A percentile compares a stretch with the other conserved stretches of the same genome.
These are phyloP conservation scores for Alternaria novae-zelandiae DNA, from an alignment of 2,329 filamentous ascomycete species.

Conservation along the genomic window DNA sequence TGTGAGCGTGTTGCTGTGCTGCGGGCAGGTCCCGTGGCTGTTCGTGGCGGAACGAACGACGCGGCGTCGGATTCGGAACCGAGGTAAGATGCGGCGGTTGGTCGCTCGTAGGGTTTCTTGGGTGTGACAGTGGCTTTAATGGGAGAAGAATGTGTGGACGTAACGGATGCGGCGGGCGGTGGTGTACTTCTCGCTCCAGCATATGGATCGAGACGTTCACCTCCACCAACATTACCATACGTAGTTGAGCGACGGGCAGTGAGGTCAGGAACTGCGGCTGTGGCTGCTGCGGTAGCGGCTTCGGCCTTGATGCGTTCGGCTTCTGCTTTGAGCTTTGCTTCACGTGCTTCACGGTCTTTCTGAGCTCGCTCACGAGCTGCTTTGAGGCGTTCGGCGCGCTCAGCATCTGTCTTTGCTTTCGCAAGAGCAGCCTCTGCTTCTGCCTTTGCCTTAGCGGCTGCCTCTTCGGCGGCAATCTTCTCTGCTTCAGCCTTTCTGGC, in stretches of 20 bases:
- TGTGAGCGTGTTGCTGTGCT: constrained; percentile 36
- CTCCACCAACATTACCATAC: constrained; percentile 59
- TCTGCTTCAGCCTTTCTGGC: constrained; percentile 47
- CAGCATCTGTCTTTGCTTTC: constrained; percentile 43
- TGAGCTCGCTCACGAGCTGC: constrained; percentile 49
- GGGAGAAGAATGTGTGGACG: constrained; percentile 48
- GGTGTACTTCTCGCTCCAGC: constrained; percentile 61
- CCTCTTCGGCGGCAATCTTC: constrained; percentile 35
- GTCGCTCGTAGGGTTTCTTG: constrained; percentile 52
- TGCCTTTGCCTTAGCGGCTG: constrained; percentile 42
- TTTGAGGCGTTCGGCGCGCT: constrained; percentile 39
- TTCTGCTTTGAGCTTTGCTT: constrained; percentile 45
- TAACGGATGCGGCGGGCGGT: constrained; percentile 39
- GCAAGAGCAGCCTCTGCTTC: constrained; percentile 38
- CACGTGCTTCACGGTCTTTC: constrained; percentile 46
- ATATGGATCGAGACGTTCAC: constrained; percentile 74
- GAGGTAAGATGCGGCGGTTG: constrained; percentile 62
- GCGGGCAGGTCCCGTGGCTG: constrained; percentile 40
- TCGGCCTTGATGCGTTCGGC: constrained; percentile 38
- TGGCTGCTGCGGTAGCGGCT: constrained; percentile 26
- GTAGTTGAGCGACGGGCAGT: constrained; percentile 41
- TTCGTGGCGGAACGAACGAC: constrained; percentile 37
- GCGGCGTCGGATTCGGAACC: constrained; percentile 57
- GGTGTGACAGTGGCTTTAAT: constrained; percentile 49
- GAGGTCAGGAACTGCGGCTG: constrained; percentile 27